Base-by-base conservation (phyloP, 1,284 basidiomycete genomes). In the Malassezia pachydermatis region DNA sequence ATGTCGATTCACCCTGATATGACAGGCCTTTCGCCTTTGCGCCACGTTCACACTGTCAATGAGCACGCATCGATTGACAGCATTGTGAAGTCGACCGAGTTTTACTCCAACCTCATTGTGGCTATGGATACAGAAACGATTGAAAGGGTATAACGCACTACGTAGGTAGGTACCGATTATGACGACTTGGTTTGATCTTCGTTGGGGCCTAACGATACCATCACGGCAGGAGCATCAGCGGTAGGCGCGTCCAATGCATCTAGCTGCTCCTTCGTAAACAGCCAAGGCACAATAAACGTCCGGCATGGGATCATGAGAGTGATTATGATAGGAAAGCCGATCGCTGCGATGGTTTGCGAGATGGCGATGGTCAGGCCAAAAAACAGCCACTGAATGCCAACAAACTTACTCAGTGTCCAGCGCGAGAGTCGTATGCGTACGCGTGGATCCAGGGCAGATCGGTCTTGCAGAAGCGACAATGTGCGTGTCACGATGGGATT, bases 321-420 rank as follows among this genome's bases (percentile, higher is more conserved):
- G 65, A 95, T 94, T 56, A 94, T 80, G 33, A 94, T 78, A 0
- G 89, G 88, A 70, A 95, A 95, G 1, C 85, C 88, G 48, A 94
- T 88, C 0, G 59, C 57, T 29, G 72, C 65, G 44, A 86, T 83
- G 0, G 88, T 95, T 70, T 94, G 88, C 0, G 86, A 88, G 59
- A 95, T 83, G 0, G 86, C 86, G 68, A 94, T 88, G 0, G 88
- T 90, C 5, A 83, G 82, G 0, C 83, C 88, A 60, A 95, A 95
- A 10, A 84, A 86, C 5, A 84, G 57, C 44, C 94, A 79, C 72
- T 96, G 86, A 28, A 94, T 78, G 5, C 76, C 73, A 1, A 88
- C 75, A 69, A 88, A 95, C 6, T 87, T 72, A n/a, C 82, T 61
- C 46, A 95, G 81, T 32, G 84, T 78, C 0, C 80, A 81, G 64